Evolutionary conservation across 139 green algal genomes (phyloP), one percentile per base, ranked within the genome.

Genomic region (Volvox reticuliferus): DNA sequence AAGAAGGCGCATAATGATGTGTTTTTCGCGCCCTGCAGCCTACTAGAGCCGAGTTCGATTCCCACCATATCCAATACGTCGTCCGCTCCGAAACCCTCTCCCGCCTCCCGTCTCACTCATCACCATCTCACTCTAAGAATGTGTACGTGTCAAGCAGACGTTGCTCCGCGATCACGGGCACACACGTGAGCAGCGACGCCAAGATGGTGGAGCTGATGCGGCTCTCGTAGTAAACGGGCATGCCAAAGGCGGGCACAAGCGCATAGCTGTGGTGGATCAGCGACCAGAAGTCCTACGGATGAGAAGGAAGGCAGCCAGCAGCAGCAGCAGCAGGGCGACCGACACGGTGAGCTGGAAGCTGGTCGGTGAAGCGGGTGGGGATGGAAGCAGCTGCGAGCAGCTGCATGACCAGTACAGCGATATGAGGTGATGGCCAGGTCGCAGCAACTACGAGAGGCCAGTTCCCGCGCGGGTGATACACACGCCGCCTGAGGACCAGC

Each of bases 231-330:
- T 94, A 92, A 12, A 91, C 92, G 20, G 92, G 75, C 87, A 92
- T 92, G 84, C 92, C 88, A n/a, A 94, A 92, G 17, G 88, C 63
- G 33, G 92, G 92, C 61, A 94, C 92, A 67, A 94, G 92, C 44
- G 92, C 92, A 14, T 83, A 68, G 37, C 35, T 89, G 83, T 20
- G 50, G 69, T 91, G 35, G 26, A 94, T 92, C 33, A 68, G 78
- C 12, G 28, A n/a, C 92, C 92, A 94, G 37, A 94, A 94, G 28
- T 87, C 86, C 91, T 91, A 50, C 16, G 32, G 62, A 20, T 30
- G n/a, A n/a, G n/a, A 36, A 22, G 71, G 44, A 9, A 55, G 44
- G 9, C 9, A 55, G 9, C 44, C 44, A 55, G 44, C 44, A 55
- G 44, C 44, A 55, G 44, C 44, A 55, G 44, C 44, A 55, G 44